Evolutionary conservation across 2,329 filamentous ascomycete genomes (phyloP).

Genomic region (Talaromyces rugulosus): DNA sequence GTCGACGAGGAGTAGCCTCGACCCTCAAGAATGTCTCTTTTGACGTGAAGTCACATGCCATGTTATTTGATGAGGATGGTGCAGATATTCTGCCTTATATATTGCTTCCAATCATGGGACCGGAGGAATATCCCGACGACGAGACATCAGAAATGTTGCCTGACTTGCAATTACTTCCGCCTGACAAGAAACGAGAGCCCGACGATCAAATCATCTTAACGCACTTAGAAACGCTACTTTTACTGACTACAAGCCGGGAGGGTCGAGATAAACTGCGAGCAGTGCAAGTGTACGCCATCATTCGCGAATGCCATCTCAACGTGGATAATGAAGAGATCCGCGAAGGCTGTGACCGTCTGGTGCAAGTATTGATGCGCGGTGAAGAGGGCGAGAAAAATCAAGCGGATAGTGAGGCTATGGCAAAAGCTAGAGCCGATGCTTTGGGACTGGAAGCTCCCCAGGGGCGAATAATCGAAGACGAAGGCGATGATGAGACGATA

Average conservation of each 20-base stretch:
- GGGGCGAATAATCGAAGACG: constrained; percentile 5
- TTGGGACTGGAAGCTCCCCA: constrained; percentile 16
- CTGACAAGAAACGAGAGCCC: constrained; percentile 80
- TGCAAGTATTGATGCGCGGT: constrained; percentile 82
- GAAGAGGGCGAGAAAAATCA: constrained; percentile 57
- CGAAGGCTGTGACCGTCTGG: constrained; percentile 82
- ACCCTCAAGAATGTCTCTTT: constrained; percentile 95
- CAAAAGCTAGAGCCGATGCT: constrained; percentile 39
- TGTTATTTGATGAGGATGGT: constrained; percentile 59
- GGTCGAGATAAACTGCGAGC: constrained; percentile 70
- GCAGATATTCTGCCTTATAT: constrained; percentile 85
- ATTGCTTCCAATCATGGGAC: constrained; percentile 79
- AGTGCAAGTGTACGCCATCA: constrained; percentile 81
- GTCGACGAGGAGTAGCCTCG: constrained; percentile 89
- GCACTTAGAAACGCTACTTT: constrained; percentile 80
- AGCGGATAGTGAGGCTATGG: constrained; percentile 35
- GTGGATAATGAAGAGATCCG: constrained; percentile 74
- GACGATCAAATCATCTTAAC: constrained; percentile 75
- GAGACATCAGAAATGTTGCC: constrained; percentile 83
- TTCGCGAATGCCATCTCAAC: constrained; percentile 78
- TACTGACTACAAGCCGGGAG: constrained; percentile 73
- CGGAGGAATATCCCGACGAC: constrained; percentile 82
- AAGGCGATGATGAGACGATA: constrained; percentile 41
- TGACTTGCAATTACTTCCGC: constrained; percentile 82
- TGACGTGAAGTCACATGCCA: constrained; percentile 67